Evolutionary conservation across 306 rosid genomes (phyloP), one percentile per base, ranked within the genome.

Genomic region (Lathyrus sativus): DNA sequence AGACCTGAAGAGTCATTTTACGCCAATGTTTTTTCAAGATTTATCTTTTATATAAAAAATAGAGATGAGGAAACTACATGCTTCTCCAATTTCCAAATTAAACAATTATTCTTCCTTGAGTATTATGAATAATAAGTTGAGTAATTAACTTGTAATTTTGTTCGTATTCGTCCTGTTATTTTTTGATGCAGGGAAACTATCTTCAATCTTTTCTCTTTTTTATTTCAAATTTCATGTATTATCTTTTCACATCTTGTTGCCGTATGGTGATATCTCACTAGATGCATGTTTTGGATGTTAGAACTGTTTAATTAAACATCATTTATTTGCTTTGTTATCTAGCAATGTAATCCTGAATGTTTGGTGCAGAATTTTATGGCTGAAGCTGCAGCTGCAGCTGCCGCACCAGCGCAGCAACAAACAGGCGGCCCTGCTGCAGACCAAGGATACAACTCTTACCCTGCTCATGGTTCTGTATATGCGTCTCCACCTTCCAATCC

Each of bases 341-440:
- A 60, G 63, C 17, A 33, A 67, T 56, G 24, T 18, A 67, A 61
- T 72, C 38, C 12, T 77, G 59, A 62, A 51, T 10, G 11, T 71
- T 28, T 57, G 69, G 63, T 73, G 77, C 97, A 95, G 99, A 95
- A 91, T 83, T 95, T 95, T 75, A 95, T 90, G 95, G 99, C 86
- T 3, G 96, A 87, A 63, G 97, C 97, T 45, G 96, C 86, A 7
- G 50, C 50, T 4, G 50, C 50, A 2, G 51, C 51, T 13, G 51
- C 51, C 7, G 90, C 86, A 44, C 78, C 80, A 26, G 68, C 74
- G 17, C 96, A 82, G 76, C 64, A 83, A 5, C 99, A 85, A 65
- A 48, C 87, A 11, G 79, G 81, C 14, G 90, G 79, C 8, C 33
- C 88, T 11, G 43, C 85, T 9, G 62, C 89, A 37, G 95, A 88